A percentile compares a stretch with the other conserved stretches of the same genome.
Evolutionary conservation across 2,329 filamentous ascomycete species (phyloP).

Genomic region (Sarocladium strictum): DNA sequence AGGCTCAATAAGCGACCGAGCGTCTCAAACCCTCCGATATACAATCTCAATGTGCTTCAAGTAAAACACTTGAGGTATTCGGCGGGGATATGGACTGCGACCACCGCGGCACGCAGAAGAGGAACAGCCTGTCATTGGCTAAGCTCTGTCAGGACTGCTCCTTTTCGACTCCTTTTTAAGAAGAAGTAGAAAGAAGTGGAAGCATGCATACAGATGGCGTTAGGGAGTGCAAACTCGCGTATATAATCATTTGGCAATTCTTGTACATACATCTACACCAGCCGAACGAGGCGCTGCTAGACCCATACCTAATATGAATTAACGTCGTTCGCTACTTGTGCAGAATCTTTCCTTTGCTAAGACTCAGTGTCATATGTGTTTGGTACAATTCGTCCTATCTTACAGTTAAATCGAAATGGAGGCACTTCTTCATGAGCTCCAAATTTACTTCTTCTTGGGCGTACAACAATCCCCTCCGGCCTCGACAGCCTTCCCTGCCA

Average conservation of each 20-base stretch:
- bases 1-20: conserved; percentile 45
- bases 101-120: too few relatives aligned
- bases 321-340: conserved; percentile 20
- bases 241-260: conserved; percentile 7
- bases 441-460: conserved; percentile 31
- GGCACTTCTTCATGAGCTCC: too few relatives aligned
- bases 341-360: background rate
- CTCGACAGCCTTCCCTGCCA: conserved; percentile 40
- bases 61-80: too few relatives aligned
- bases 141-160: too few relatives aligned
- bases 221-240: conserved; percentile 5
- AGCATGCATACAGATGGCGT: conserved; percentile 8
- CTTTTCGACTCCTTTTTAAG: background rate
- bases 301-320: conserved; percentile 25
- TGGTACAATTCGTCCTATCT: too few relatives aligned
- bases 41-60: too few relatives aligned
- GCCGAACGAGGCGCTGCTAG: conserved; percentile 18
- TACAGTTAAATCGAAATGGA: too few relatives aligned
- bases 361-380: too few relatives aligned
- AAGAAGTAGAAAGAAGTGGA: background rate
- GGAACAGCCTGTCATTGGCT: too few relatives aligned
- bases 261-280: conserved; percentile 8
- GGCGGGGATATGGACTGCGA: too few relatives aligned
- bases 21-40: too few relatives aligned
- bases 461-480: conserved; percentile 48